Base-by-base conservation (phyloP, 2,329 filamentous ascomycete genomes). In the Colletotrichum sp. region DNA sequence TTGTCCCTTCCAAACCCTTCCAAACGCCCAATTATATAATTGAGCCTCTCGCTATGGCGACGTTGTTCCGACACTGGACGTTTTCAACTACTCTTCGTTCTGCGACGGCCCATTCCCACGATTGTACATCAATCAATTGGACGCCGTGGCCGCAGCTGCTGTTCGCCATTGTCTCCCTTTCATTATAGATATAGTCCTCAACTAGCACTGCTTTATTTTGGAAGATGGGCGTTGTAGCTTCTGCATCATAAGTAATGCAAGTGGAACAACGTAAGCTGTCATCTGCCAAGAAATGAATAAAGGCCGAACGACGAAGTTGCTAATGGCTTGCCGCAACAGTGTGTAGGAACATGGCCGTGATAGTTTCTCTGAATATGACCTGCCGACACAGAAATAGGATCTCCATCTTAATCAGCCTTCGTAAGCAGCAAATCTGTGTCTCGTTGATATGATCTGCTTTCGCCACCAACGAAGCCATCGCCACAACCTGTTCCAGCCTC, bases 381-480 rank as follows among this genome's bases (percentile, higher is more conserved):
- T 48, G 39, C 18, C 39, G 18, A n/a, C n/a, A 6, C 18, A 48
- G 3, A n/a, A 48, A 12, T 12, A n/a, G 39, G 0, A n/a, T 6
- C 18, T 48, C 9, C 39, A 48, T n/a, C 22, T 48, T n/a, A 2
- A n/a, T 10, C 18, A 6, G 39, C 5, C 18, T 0, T n/a, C 5
- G 8, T n/a, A 10, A n/a, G 1, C 8, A 43, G 0, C 0, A n/a
- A n/a, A 43, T 0, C 39, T n/a, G 39, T 0, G 0, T 22, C 1
- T n/a, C 18, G 9, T 22, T 22, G 43, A 22, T 6, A 22, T 22
- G 0, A 13, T 0, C 10, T 22, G 43, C 43, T 22, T 48, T 0
- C 15, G n/a, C n/a, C 15, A 22, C 0, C 43, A 52, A 52, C n/a
- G n/a, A 2, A 25, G 43, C 43, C n/a, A 52, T 25, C 12, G n/a